phyloP scores from a whole-genome alignment of 306 rosid genomes.

The Cucumis hystrix region DNA sequence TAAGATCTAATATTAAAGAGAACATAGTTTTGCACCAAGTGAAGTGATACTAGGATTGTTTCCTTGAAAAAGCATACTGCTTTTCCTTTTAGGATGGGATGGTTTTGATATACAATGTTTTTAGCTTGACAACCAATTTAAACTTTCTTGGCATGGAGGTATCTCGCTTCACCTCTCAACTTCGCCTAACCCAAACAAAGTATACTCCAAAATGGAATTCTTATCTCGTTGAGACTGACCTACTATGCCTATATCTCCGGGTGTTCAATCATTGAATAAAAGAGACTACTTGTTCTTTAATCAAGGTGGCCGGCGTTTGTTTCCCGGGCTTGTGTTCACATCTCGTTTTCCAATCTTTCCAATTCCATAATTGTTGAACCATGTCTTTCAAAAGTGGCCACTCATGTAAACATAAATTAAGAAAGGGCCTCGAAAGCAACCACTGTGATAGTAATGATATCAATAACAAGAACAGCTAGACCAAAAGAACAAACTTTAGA shows the following conservation, averaged over 20 bases:
- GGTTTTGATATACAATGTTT: neutral
- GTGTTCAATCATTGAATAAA: too few species aligned
- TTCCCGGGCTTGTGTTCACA: too few species aligned
- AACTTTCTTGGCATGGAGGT: neutral
- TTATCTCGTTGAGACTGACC: neutral
- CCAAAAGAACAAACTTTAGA: neutral
- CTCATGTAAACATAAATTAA: neutral
- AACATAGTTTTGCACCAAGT: neutral
- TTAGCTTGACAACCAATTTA: too few species aligned
- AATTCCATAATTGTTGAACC: neutral
- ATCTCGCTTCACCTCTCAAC: neutral
- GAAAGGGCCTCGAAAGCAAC: neutral
- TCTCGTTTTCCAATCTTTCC: too few species aligned
- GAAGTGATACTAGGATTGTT: neutral
- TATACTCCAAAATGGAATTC: neutral
- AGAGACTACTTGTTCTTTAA: too few species aligned
- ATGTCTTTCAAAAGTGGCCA: neutral
- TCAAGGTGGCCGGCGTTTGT: too few species aligned
- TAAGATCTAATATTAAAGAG: neutral
- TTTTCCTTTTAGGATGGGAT: neutral
- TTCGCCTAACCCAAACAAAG: neutral
- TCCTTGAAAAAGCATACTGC: neutral
- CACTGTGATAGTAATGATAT: neutral
- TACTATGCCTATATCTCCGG: neutral
- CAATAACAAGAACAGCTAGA: neutral